phyloP scores from a whole-genome alignment of 1,284 basidiomycete genomes.

The Waitea zeae region DNA sequence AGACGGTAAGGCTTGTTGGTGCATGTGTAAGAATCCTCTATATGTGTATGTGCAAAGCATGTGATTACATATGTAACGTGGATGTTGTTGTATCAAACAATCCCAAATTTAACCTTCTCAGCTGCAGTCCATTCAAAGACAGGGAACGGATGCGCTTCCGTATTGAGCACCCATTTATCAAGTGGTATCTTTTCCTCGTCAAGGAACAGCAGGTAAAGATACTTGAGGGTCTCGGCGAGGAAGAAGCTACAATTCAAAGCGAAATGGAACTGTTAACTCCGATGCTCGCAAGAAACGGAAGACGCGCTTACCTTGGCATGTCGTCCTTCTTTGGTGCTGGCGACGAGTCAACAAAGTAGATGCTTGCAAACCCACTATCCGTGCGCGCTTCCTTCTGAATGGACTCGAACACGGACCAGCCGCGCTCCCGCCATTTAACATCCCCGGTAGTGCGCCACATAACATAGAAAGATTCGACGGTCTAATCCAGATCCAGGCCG shows the following conservation, averaged over 20 bases:
- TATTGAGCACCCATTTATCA: conserved; percentile 72
- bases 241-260: too few species aligned
- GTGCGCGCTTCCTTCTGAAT: conserved; percentile 42
- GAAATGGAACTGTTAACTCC: conserved; percentile 5
- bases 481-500: conserved; percentile 23
- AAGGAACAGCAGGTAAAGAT: conserved; percentile 44
- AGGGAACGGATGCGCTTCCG: conserved; percentile 69
- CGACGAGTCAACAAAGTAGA: conserved; percentile 27
- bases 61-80: too few species aligned
- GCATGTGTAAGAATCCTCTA: too few species aligned
- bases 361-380: conserved; percentile 37
- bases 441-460: conserved; percentile 59
- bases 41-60: too few species aligned
- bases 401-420: conserved; percentile 60
- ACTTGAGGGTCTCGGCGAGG: conserved; percentile 59
- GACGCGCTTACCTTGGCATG: conserved; percentile 57
- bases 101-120: conserved; percentile 23
- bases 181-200: conserved; percentile 43
- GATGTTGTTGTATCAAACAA: too few species aligned
- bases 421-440: conserved; percentile 52
- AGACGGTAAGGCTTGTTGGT: too few species aligned
- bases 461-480: conserved; percentile 52
- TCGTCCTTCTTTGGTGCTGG: conserved; percentile 24
- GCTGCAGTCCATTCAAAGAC: conserved; percentile 47
- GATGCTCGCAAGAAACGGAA: not conserved